Base-by-base conservation (phyloP, 1,139 yeast species). In the Pichia sp. region DNA sequence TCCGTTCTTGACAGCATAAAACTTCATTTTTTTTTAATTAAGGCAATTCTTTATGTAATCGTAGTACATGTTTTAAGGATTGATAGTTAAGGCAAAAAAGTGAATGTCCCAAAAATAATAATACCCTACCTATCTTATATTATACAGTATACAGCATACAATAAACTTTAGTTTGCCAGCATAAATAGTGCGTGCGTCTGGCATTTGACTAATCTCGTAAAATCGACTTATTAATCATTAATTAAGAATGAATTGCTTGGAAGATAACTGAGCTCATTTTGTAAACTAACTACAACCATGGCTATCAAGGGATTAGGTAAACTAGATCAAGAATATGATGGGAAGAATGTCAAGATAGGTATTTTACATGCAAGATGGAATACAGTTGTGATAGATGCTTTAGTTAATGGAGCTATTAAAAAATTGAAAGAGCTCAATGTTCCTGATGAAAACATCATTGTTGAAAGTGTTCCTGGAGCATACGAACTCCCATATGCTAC, bases 361-460 rank as follows among this genome's bases (percentile, higher is more conserved):
- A 88, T 92, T 63, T 76, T 92, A 53, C 96, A 89, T 66, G 97
- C 97, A 26, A 84, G 98, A 67, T 92, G 98, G 98, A 92, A 92
- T 68, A 68, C 73, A 46, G 70, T 73, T 45, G 81, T 90, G 56
- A 88, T 92, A 58, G 83, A 82, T 45, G 83, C 89, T 10, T 74
- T 92, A 49, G 94, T 90, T 9, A 69, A 76, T 35, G 98, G 97
- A 47, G 90, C 94, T 31, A 67, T 80, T 39, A 66, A 71, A 39
- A 79, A 78, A 64, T 70, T 90, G 62, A 59, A 62, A 43, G 76
- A 75, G 43, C 69, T 84, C 50, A 89, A 89, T 30, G 98, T 92
- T 40, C 68, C 73, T 60, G 81, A 80, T 57, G 84, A 80, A 56
- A 86, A 89, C 68, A 89, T 92, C 55, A 66, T 79, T 48, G 70